Evolutionary conservation across 306 rosid genomes (phyloP).

Genomic region (Trichosanthes cucumerina): DNA sequence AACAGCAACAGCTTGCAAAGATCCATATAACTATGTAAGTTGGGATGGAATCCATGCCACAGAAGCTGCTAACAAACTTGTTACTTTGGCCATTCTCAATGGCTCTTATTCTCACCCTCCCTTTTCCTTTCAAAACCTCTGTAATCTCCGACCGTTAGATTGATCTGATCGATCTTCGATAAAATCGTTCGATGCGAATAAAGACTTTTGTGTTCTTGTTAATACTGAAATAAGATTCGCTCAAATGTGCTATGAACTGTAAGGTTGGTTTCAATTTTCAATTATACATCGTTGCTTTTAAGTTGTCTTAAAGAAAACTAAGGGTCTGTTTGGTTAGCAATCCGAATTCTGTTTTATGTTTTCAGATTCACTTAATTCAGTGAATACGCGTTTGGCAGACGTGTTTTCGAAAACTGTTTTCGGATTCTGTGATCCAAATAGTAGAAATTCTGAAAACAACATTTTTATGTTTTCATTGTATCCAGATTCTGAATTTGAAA

Average conservation of each 20-base stretch:
- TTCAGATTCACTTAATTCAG: too few species aligned
- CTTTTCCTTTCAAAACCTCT: conserved; percentile 42
- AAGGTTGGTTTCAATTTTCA: neutral
- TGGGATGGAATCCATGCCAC: conserved; percentile 95
- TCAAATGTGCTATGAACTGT: neutral
- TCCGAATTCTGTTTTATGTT: too few species aligned
- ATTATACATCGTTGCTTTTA: neutral
- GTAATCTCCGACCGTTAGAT: conserved; percentile 42
- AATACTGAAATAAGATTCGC: neutral
- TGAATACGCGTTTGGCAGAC: too few species aligned
- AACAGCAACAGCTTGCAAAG: conserved; percentile 57
- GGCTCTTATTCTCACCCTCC: conserved; percentile 67
- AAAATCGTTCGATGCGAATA: neutral
- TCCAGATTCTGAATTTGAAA: too few species aligned
- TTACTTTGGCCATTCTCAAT: conserved; percentile 55
- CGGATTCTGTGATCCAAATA: too few species aligned
- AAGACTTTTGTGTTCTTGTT: neutral
- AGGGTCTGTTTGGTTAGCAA: too few species aligned
- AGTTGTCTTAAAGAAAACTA: too few species aligned
- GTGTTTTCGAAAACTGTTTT: too few species aligned
- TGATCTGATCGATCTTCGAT: conserved; percentile 16
- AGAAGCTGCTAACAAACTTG: conserved; percentile 78
- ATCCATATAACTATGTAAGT: conserved; percentile 73
- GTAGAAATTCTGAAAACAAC: too few species aligned
- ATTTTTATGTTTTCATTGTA: too few species aligned